Conservation (phyloP, 106 monocot species). For the Allium cepa region DNA sequence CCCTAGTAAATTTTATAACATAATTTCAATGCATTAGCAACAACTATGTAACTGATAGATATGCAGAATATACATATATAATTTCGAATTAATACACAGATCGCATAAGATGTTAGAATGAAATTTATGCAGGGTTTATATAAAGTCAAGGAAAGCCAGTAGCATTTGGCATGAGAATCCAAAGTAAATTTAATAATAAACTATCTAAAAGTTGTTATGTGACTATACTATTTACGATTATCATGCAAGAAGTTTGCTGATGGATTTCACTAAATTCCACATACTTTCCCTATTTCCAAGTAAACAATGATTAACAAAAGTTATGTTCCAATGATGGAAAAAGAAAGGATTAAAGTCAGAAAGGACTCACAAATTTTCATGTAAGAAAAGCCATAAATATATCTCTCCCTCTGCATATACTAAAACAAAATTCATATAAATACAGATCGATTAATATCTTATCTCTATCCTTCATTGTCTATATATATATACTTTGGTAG, state of each 20-base stretch:
- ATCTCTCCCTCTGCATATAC: background rate
- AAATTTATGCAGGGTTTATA: too few relatives aligned
- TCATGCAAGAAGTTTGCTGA: background rate
- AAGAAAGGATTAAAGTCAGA: background rate
- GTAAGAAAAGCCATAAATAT: slow-evolving; percentile 9
- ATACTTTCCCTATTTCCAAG: slow-evolving; percentile 11
- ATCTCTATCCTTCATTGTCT: background rate
- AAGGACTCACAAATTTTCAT: slow-evolving; percentile 11
- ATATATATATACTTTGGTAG: background rate
- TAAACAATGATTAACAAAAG: slow-evolving; percentile 17
- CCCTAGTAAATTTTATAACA: too few relatives aligned
- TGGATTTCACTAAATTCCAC: slow-evolving; percentile 10
- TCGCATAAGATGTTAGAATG: too few relatives aligned
- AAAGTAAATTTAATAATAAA: too few relatives aligned
- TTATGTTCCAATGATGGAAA: slow-evolving; percentile 9
- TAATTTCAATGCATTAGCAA: too few relatives aligned
- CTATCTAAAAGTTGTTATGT: too few relatives aligned
- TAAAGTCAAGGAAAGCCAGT: too few relatives aligned
- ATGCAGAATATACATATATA: too few relatives aligned
- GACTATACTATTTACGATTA: too few relatives aligned
- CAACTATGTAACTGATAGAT: too few relatives aligned
- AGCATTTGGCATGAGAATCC: too few relatives aligned
- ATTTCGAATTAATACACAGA: too few relatives aligned
- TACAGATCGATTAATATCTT: background rate
- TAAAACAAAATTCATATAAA: background rate